Evolutionary conservation across 805 yeast species (phyloP).

Genomic region (Ogataea pini): DNA sequence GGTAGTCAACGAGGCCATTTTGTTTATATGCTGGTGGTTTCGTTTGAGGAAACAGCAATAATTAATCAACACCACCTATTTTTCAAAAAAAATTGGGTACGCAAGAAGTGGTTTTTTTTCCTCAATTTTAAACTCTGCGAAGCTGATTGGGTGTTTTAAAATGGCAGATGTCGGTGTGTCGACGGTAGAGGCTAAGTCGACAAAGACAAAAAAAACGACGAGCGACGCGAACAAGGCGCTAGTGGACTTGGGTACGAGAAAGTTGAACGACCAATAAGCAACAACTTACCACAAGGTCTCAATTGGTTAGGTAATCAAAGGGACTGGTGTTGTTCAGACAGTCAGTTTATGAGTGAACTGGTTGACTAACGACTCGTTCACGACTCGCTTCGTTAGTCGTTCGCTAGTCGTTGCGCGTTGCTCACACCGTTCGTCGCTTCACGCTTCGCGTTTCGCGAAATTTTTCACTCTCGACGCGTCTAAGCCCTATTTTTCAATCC

Average conservation of each 20-base stretch:
- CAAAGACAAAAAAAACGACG: no score
- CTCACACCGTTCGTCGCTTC: no score
- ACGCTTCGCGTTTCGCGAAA: not conserved
- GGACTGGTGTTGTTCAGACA: no score
- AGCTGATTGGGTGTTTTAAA: constrained; percentile 17
- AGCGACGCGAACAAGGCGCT: no score
- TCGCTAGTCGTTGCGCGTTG: not conserved
- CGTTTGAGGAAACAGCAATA: not conserved
- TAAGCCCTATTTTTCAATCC: not conserved
- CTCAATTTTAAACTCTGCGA: constrained; percentile 20
- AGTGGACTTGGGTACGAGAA: no score
- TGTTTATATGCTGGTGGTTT: constrained; percentile 10
- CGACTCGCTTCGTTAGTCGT: not conserved
- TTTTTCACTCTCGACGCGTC: not conserved
- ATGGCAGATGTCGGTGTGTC: constrained; percentile 2
- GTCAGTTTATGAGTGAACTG: no score
- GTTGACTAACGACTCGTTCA: not conserved
- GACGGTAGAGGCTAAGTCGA: not conserved
- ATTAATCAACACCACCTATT: not conserved
- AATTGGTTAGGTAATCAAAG: no score
- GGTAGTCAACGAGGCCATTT: constrained; percentile 63
- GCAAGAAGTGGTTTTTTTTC: not conserved
- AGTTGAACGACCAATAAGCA: not conserved
- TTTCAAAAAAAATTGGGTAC: not conserved
- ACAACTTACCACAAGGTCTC: no score